These are phyloP conservation scores for Sporothrix variecibatus DNA, from an alignment of 2,329 filamentous ascomycete genomes.

Conservation along the genomic window DNA sequence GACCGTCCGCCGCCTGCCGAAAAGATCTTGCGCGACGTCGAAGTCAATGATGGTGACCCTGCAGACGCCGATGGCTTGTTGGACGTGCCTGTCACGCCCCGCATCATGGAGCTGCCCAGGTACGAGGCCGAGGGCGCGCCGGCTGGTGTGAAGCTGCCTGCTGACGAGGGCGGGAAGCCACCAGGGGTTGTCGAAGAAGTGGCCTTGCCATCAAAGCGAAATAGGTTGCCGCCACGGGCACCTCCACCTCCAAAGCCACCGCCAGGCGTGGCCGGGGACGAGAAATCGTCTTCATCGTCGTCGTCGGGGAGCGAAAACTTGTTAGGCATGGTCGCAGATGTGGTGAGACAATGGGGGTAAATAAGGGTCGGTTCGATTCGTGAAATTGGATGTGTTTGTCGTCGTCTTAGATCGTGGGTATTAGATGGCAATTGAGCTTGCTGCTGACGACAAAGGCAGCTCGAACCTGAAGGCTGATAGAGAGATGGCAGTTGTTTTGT, in stretches of 20 bases:
- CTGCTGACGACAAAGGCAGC: neutral
- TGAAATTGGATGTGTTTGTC: neutral
- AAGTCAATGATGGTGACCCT: neutral
- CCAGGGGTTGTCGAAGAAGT: constrained; percentile 55
- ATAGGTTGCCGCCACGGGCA: constrained; percentile 35
- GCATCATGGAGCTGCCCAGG: constrained; percentile 57
- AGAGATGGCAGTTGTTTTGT: neutral
- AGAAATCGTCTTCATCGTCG: constrained; percentile 29
- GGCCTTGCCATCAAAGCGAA: constrained; percentile 44
- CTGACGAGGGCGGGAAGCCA: constrained; percentile 54
- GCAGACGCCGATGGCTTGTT: constrained; percentile 5
- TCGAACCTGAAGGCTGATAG: neutral
- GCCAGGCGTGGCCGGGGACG: constrained; percentile 30
- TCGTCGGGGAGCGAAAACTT: constrained; percentile 30
- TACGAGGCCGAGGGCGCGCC: constrained; percentile 59
- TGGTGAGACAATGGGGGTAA: neutral
- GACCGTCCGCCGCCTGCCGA: constrained; percentile 21
- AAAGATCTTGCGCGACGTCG: constrained; percentile 27
- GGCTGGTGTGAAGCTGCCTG: constrained; percentile 57
- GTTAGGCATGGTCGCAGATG: constrained; percentile 28
- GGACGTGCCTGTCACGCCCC: constrained; percentile 35
- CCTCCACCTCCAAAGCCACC: neutral
- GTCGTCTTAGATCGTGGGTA: neutral
- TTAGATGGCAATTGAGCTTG: neutral
- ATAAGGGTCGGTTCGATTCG: neutral